These are phyloP conservation scores for Globisporangium spiculum DNA, from an alignment of 352 stramenopile species.

Conservation along the genomic window DNA sequence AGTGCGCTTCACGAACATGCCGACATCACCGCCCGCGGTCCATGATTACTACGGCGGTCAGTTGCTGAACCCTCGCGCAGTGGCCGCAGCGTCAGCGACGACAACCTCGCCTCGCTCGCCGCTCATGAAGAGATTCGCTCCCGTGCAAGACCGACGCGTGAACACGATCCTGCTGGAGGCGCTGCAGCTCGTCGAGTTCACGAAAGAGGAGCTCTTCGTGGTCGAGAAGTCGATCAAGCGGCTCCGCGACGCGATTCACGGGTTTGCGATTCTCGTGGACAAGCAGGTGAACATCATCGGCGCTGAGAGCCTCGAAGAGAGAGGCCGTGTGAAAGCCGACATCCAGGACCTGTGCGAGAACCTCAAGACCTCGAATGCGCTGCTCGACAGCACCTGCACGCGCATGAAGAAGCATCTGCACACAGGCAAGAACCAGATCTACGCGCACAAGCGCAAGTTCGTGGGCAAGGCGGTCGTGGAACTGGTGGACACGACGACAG, in stretches of 20 bases:
- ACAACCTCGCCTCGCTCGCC: slow-evolving; percentile 29
- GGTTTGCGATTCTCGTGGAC: slow-evolving; percentile 70
- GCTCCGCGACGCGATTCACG: slow-evolving; percentile 55
- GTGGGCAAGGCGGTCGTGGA: slow-evolving; percentile 25
- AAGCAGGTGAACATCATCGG: slow-evolving; percentile 73
- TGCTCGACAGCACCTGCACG: slow-evolving; percentile 52
- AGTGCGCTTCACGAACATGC: slow-evolving; percentile 10
- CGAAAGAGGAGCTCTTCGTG: slow-evolving; percentile 46
- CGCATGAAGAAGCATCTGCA: slow-evolving; percentile 58
- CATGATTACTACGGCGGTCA: slow-evolving; percentile 3
- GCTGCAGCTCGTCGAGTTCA: slow-evolving; percentile 62
- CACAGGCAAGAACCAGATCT: slow-evolving; percentile 46
- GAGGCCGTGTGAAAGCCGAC: slow-evolving; percentile 48
- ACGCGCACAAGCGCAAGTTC: slow-evolving; percentile 45
- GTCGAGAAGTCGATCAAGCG: slow-evolving; percentile 60
- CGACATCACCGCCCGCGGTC: not conserved
- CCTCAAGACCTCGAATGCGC: slow-evolving; percentile 47
- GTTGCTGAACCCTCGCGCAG: slow-evolving; percentile 4
- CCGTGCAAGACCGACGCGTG: slow-evolving; percentile 49
- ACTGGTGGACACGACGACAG: slow-evolving; percentile 15
- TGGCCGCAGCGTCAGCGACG: not conserved
- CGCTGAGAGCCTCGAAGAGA: slow-evolving; percentile 36
- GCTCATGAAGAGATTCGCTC: slow-evolving; percentile 57
- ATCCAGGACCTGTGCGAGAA: slow-evolving; percentile 62
- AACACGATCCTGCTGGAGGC: slow-evolving; percentile 62